Base-by-base conservation (phyloP, 2,329 filamentous ascomycete genomes). In the Alternaria tenuissima region DNA sequence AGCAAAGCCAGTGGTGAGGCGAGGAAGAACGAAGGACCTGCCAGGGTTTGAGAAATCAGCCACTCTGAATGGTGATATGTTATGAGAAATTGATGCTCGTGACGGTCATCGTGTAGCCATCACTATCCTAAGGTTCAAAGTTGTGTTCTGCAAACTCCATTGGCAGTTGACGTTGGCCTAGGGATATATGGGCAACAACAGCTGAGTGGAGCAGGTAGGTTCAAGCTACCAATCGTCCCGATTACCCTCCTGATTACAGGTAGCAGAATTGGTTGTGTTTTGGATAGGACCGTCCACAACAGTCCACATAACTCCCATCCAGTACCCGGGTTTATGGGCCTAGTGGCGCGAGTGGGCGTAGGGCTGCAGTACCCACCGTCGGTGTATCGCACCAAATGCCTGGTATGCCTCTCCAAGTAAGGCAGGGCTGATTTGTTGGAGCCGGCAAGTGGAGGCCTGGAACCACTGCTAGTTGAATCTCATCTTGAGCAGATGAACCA, bases 371-470 rank as follows among this genome's bases (percentile, higher is more conserved):
- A 9, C 1, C 2, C 20, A 14, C 18, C 22, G 30, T 28, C 11
- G 44, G 18, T 16, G 12, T 7, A 16, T 34, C 47, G n/a, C 16
- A 38, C 7, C 0, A 43, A 16, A 16, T 20, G 39, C 20, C 38
- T 43, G 18, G 47, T 52, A 41, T 49, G 55, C n/a, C 36, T 48
- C 46, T 36, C 30, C 46, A 48, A 48, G 14, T 24, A 36, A 34
- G 30, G 46, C 30, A 24, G 30, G 46, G 46, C 46, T 48, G 30
- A 48, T 24, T 34, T 36, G 8, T 14, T 12, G 5, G 30, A n/a
- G 46, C 46, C 34, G 30, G 36, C 3, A 20, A 32, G 4, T 24
- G 20, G 2, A 39, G 48, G 26, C 24, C 20, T 28, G 9, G 4
- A 39, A 8, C 14, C n/a, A 14, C 7, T 18, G 24, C 18, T 48